Conservation (phyloP, 2,329 filamentous ascomycete genomes). For the Trichothecium sympodiale region DNA sequence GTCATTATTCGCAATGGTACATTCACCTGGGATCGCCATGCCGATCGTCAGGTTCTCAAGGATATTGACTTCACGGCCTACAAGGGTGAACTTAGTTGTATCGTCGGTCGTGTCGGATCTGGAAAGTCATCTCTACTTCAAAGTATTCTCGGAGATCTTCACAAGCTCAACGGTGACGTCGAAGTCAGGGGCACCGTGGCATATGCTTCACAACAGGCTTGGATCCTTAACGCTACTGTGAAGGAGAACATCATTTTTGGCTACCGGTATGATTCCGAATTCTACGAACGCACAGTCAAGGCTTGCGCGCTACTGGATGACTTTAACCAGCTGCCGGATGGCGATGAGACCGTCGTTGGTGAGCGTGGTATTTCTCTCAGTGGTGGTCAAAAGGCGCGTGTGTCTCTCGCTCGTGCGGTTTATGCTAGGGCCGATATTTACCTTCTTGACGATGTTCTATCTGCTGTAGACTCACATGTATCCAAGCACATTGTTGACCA, state of each 20-base stretch:
- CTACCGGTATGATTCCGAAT: constrained; percentile 82
- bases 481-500: constrained; percentile 91
- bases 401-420: constrained; percentile 85
- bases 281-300: constrained; percentile 86
- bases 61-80: constrained; percentile 81
- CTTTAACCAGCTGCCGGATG: constrained; percentile 84
- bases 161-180: constrained; percentile 78
- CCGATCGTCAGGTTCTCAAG: constrained; percentile 58
- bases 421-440: constrained; percentile 97
- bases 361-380: constrained; percentile 94
- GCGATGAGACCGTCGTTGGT: constrained; percentile 91
- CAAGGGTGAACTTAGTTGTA: constrained; percentile 86
- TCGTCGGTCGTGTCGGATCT: constrained; percentile 87
- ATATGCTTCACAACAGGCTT: constrained; percentile 85
- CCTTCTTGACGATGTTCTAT: constrained; percentile 85
- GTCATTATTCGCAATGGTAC: constrained; percentile 73
- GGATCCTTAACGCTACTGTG: constrained; percentile 97
- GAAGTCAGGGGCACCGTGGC: constrained; percentile 72
- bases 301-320: constrained; percentile 88
- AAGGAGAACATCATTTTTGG: constrained; percentile 97
- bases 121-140: constrained; percentile 93
- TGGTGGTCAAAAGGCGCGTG: constrained; percentile 88
- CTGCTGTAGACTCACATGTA: constrained; percentile 96
- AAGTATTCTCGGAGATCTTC: constrained; percentile 80
- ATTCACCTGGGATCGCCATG: constrained; percentile 90